Evolutionary conservation across 495 filamentous ascomycete species (phyloP).

Genomic region (Mycothermus thermophilus): DNA sequence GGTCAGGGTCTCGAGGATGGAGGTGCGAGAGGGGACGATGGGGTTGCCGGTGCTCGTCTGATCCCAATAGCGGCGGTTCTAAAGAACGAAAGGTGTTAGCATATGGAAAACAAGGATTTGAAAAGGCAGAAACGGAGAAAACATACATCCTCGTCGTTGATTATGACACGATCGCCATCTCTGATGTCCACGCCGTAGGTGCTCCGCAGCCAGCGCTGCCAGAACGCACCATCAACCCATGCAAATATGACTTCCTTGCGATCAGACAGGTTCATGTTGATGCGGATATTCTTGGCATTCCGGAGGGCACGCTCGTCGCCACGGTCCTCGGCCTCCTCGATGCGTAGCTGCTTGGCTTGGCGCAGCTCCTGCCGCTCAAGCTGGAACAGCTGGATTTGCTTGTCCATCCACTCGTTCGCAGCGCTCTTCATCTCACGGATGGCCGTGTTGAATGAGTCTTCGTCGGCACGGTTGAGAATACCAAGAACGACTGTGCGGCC

Average conservation of each 20-base stretch:
- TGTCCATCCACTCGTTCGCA: conserved; percentile 95
- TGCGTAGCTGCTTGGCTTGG: conserved; percentile 84
- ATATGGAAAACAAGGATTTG: conserved; percentile 1
- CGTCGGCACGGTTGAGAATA: conserved; percentile 65
- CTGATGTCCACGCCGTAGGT: conserved; percentile 81
- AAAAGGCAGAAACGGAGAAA: too few relatives aligned
- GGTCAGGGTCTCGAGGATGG: conserved; percentile 85
- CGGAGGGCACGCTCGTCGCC: conserved; percentile 77
- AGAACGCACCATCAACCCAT: conserved; percentile 97
- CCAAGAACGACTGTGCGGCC: conserved; percentile 85
- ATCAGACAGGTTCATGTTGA: conserved; percentile 74
- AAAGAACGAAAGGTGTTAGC: neutral
- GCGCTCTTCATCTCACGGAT: conserved; percentile 91
- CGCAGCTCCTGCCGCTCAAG: conserved; percentile 82
- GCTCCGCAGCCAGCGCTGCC: conserved; percentile 89
- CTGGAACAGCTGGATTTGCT: conserved; percentile 76
- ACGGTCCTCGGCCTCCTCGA: conserved; percentile 91
- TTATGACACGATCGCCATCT: conserved; percentile 81
- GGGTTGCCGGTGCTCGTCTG: conserved; percentile 70
- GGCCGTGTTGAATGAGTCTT: conserved; percentile 62
- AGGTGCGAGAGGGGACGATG: conserved; percentile 82
- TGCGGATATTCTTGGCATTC: conserved; percentile 79
- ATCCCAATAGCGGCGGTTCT: conserved; percentile 95
- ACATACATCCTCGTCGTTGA: conserved; percentile 95
- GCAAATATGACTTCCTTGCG: conserved; percentile 87